Base-by-base conservation (phyloP, 352 stramenopile species). In the Phytophthora syringae region DNA sequence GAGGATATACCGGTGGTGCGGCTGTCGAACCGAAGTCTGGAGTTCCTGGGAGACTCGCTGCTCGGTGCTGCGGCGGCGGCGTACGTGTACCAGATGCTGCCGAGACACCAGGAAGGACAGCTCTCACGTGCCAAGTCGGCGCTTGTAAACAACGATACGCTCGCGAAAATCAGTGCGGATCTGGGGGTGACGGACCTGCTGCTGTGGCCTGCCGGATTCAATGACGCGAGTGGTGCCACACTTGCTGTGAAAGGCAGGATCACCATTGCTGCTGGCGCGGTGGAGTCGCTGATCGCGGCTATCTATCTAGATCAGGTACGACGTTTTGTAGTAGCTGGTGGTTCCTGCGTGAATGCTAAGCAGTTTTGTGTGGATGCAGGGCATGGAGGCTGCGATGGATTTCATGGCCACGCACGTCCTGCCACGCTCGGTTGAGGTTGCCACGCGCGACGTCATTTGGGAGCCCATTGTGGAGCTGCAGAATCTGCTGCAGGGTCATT, bases 41-140 rank as follows among this genome's bases (percentile, higher is more conserved):
- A 95, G 64, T 94, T 92, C 54, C 71, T 95, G 1, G 87, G 87
- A 25, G 87, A 95, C 68, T 91, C 87, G 51, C 27, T 95, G 10
- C 70, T 95, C 5, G 79, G 84, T 24, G 79, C 88, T 51, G 77
- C 78, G 4, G 79, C 84, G 5, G 72, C 87, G 5, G 79, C 67
- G 20, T 86, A 86, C 51, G 62, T 93, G n/a, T 95, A 92, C 56
- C 87, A 95, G 64, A 75, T 73, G 49, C 72, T 92, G 39, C 84
- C 87, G 13, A 52, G 45, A 16, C 80, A 86, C 62, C 82, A 92
- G 49, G 87, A 95, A 64, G 87, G 87, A 0, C 84, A 94, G 48
- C 70, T 95, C 36, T 91, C 84, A n/a, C 71, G 75, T 13, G 64
- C 84, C 50, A 92, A 92, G 66, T 59, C 74, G 11, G 74, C 80